Conservation (phyloP, 2,329 filamentous ascomycete species). For the Colletotrichum scovillei region DNA sequence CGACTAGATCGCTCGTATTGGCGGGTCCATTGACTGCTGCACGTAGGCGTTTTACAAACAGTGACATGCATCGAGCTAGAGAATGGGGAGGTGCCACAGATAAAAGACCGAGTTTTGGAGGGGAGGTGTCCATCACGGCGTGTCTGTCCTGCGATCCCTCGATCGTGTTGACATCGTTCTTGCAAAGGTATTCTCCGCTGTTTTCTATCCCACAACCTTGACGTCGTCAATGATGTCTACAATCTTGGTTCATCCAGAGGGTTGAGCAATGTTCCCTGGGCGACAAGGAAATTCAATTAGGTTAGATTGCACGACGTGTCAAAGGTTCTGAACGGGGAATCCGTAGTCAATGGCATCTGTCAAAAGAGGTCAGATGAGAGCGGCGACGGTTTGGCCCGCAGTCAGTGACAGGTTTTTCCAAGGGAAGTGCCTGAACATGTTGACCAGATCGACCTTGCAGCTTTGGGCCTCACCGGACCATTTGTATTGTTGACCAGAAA, state of each 20-base stretch:
- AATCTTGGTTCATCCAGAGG: background rate
- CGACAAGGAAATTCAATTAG: constrained; percentile 2
- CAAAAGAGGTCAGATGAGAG: constrained; percentile 5
- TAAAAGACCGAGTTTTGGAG: background rate
- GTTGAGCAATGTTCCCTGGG: constrained; percentile 15
- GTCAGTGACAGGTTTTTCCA: background rate
- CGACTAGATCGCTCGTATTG: background rate
- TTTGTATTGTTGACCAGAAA: background rate
- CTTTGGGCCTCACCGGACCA: constrained; percentile 29
- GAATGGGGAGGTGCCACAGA: background rate
- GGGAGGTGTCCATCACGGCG: background rate
- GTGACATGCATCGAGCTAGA: background rate
- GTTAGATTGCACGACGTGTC: constrained; percentile 24
- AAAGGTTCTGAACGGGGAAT: constrained; percentile 9
- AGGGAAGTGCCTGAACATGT: constrained; percentile 15
- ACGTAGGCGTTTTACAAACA: background rate
- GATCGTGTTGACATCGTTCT: background rate
- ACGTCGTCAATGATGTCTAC: background rate
- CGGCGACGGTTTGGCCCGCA: background rate
- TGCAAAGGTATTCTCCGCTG: background rate
- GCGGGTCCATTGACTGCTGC: background rate
- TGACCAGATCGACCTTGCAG: constrained; percentile 8
- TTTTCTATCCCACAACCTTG: background rate
- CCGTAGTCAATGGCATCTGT: constrained; percentile 8
- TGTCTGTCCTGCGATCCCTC: background rate